Base-by-base conservation (phyloP, 371 early-diverging fungal genomes). In the Mucor saturninus region DNA sequence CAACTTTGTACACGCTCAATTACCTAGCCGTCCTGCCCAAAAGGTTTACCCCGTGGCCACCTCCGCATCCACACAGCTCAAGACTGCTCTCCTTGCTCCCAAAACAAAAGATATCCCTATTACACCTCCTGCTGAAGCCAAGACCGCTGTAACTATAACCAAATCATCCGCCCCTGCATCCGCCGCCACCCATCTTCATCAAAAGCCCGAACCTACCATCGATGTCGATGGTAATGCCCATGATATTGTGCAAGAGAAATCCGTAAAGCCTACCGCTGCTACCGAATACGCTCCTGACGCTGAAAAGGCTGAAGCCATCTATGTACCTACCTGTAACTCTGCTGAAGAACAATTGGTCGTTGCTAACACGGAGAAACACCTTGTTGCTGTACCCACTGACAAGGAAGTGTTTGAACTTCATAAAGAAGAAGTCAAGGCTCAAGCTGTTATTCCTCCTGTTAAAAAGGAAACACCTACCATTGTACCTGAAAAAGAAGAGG, bases 361-460 rank as follows among this genome's bases (percentile, higher is more conserved):
- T 1, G 57, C 57, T 4, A 43, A 43, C 14, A 57, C 57, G 11
- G 57, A 57, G 13, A 57, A 57, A 31, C n/a, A 57, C 35, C 4
- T 57, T 21, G 48, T 21, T 10, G 32, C 57, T 57, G 48, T 57
- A 1, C 57, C 21, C 21, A 43, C 43, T 4, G 57, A 57, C 7
- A 45, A 57, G 37, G 48, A 57, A 6, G 11, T 57, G 11, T 57
- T 57, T 35, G 57, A 57, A 35, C 48, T 57, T 15, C 45, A 57
- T 21, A 48, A 57, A 8, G 37, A 57, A 6, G 45, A 43, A 26
- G 21, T 21, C 26, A 37, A 21, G 8, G 30, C 13, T 31, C 51
- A 13, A 54, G 35, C 56, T 21, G n/a, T 43, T 21, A 28, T 38
- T 26, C 15, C n/a, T 11, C 35, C 14, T 2, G 9, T 2, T 11